Conservation (phyloP, 2,329 filamentous ascomycete species). For the Paradendryphiella salina region DNA sequence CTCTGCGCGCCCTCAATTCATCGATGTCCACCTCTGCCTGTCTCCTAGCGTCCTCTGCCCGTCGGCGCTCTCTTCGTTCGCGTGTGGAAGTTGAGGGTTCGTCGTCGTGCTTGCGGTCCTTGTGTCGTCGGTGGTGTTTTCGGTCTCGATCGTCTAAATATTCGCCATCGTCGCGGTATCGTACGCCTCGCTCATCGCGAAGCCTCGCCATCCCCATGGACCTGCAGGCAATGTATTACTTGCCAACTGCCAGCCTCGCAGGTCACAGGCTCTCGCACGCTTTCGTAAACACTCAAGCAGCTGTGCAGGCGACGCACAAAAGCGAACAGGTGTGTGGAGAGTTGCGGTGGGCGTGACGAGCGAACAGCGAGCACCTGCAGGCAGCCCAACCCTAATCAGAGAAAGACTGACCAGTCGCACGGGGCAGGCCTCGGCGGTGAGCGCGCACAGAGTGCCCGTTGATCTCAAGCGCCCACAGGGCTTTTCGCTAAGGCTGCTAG, state of each 20-base stretch:
- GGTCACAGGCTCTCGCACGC: slow-evolving; percentile 32
- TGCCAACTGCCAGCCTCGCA: slow-evolving; percentile 34
- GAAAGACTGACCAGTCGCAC: slow-evolving; percentile 33
- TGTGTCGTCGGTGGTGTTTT: slow-evolving; percentile 35
- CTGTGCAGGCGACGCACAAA: slow-evolving; percentile 37
- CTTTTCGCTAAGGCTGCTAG: slow-evolving; percentile 27
- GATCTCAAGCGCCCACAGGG: slow-evolving; percentile 36
- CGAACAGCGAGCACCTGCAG: slow-evolving; percentile 40
- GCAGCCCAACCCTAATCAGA: slow-evolving; percentile 27
- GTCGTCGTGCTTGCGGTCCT: slow-evolving; percentile 31
- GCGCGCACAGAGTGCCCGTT: slow-evolving; percentile 31
- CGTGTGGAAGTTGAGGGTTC: slow-evolving; percentile 33
- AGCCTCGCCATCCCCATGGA: slow-evolving; percentile 42
- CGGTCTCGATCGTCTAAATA: slow-evolving; percentile 34
- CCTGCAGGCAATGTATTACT: slow-evolving; percentile 32
- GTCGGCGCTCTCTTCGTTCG: slow-evolving; percentile 40
- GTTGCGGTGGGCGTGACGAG: slow-evolving; percentile 34
- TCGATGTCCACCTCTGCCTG: slow-evolving; percentile 46
- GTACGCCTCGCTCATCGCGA: slow-evolving; percentile 37
- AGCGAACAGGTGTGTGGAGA: slow-evolving; percentile 28
- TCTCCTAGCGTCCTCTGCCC: slow-evolving; percentile 34
- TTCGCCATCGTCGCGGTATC: slow-evolving; percentile 38
- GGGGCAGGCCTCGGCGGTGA: slow-evolving; percentile 41
- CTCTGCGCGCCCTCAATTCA: slow-evolving; percentile 45
- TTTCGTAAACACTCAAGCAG: slow-evolving; percentile 36